phyloP scores from a whole-genome alignment of 192 early-diverging fungal genomes.

The Linnemannia zychae region DNA sequence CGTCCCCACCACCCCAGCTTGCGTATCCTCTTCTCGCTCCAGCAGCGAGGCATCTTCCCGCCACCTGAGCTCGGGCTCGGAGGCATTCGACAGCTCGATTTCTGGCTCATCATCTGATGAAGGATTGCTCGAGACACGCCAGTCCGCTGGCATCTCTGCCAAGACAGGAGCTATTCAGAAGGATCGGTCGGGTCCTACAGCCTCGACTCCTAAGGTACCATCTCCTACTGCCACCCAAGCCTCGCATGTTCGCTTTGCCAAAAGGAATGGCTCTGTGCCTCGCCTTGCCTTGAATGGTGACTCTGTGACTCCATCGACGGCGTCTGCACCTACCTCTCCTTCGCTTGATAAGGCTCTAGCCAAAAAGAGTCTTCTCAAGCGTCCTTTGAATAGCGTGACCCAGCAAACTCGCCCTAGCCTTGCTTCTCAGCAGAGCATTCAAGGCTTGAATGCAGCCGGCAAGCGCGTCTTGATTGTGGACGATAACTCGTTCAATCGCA shows the following conservation, averaged over 20 bases:
- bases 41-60: background rate
- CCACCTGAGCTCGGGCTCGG: background rate
- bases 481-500: slow-evolving; percentile 48
- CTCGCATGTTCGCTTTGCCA: slow-evolving; percentile 45
- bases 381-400: background rate
- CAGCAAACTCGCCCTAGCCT: slow-evolving; percentile 18
- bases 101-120: background rate
- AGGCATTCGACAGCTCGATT: background rate
- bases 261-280: slow-evolving; percentile 36
- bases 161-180: background rate
- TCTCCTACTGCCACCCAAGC: slow-evolving; percentile 4
- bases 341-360: background rate
- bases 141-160: slow-evolving; percentile 1
- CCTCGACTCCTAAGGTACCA: background rate
- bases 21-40: background rate
- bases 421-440: slow-evolving; percentile 29
- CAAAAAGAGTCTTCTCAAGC: slow-evolving; percentile 40
- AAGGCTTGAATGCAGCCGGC: slow-evolving; percentile 27
- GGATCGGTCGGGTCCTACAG: background rate
- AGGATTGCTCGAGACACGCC: background rate
- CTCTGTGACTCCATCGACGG: background rate
- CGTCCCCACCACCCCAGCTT: background rate
- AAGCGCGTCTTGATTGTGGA: slow-evolving; percentile 52
- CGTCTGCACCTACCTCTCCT: background rate
- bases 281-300: slow-evolving; percentile 15